Evolutionary conservation across 768 basidiomycete species (phyloP).

Genomic region (Psilocybe subaeruginosa): DNA sequence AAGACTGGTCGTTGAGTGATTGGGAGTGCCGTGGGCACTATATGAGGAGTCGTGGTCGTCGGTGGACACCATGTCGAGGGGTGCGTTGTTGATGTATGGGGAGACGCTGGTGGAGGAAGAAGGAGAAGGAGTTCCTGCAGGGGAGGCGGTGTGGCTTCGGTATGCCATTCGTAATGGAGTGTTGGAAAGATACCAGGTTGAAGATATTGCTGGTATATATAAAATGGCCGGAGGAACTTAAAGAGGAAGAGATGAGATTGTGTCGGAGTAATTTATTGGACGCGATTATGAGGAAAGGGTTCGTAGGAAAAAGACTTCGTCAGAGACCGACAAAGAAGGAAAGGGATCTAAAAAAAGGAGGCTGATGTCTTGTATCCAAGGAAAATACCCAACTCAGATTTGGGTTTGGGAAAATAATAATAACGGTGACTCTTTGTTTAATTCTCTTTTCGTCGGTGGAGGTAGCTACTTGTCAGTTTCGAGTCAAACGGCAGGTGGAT

Average conservation of each 20-base stretch:
- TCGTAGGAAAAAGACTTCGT: constrained; percentile 35
- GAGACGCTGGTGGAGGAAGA: constrained; percentile 50
- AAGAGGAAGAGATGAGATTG: constrained; percentile 33
- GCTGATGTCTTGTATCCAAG: constrained; percentile 52
- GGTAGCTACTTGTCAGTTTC: constrained; percentile 22
- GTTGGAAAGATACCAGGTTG: constrained; percentile 24
- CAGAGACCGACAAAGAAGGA: constrained; percentile 35
- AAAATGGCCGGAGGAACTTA: constrained; percentile 25
- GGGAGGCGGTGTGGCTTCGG: constrained; percentile 48
- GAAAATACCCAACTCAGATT: constrained; percentile 35
- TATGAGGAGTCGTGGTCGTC: constrained; percentile 39
- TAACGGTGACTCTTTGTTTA: constrained; percentile 22
- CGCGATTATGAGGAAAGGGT: constrained; percentile 37
- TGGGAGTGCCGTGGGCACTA: constrained; percentile 49
- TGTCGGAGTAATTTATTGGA: constrained; percentile 39
- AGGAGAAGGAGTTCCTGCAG: constrained; percentile 50
- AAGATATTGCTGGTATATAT: constrained; percentile 25
- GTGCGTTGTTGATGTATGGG: constrained; percentile 39
- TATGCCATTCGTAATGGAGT: constrained; percentile 47
- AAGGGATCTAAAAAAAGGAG: constrained; percentile 38
- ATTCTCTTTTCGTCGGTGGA: constrained; percentile 25
- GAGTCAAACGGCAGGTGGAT: constrained; percentile 20
- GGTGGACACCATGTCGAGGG: constrained; percentile 37
- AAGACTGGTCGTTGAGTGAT: constrained; percentile 48
- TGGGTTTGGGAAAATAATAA: constrained; percentile 5